phyloP scores from a whole-genome alignment of 768 basidiomycete genomes.

The Tylopilus rubrobrunneus region DNA sequence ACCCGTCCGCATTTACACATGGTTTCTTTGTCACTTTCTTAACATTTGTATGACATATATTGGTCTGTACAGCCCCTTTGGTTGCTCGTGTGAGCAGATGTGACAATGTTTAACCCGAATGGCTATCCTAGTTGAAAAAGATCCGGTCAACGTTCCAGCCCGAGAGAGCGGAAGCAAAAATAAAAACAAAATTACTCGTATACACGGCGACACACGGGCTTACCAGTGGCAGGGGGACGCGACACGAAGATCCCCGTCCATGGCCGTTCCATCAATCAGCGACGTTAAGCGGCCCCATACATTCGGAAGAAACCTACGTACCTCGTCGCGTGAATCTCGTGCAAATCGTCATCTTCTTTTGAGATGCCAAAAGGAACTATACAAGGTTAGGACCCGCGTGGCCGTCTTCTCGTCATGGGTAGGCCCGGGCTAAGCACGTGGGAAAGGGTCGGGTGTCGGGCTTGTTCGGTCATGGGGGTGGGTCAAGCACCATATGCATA shows the following conservation, averaged over 20 bases:
- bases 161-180: background rate
- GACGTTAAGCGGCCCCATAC: background rate
- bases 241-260: constrained; percentile 8
- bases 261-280: background rate
- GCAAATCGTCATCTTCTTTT: no score
- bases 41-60: constrained; percentile 1
- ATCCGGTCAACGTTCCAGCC: background rate
- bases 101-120: background rate
- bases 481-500: no score
- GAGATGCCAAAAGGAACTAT: no score
- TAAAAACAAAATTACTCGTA: background rate
- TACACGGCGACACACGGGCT: background rate
- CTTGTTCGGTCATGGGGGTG: background rate
- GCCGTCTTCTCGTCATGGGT: background rate
- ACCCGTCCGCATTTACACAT: background rate
- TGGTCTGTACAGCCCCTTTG: background rate
- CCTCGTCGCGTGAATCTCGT: no score
- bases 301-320: background rate
- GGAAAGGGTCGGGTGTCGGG: background rate
- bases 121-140: background rate
- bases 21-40: background rate
- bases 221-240: constrained; percentile 15
- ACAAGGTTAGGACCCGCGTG: background rate
- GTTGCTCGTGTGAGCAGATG: background rate
- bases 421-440: no score